These are phyloP conservation scores for Niveomyces coronatus DNA, from an alignment of 2,329 filamentous ascomycete species.

Conservation along the genomic window DNA sequence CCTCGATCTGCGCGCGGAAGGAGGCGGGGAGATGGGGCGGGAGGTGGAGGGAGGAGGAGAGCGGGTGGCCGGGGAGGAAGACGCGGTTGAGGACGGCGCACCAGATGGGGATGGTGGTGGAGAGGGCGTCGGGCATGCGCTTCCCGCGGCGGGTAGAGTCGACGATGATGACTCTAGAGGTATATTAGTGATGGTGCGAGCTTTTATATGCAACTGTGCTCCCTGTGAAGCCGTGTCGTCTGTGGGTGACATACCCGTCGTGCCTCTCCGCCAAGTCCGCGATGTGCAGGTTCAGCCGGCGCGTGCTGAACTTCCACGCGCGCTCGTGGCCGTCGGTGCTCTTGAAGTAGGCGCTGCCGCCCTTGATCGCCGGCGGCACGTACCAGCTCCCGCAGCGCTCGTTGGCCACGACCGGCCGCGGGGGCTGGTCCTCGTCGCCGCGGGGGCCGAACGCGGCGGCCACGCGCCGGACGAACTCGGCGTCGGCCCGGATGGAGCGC, in stretches of 20 bases:
- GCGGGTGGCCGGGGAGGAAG: slow-evolving; percentile 53
- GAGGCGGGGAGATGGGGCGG: slow-evolving; percentile 61
- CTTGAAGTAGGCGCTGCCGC: slow-evolving; percentile 85
- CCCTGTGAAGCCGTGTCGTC: too few species aligned
- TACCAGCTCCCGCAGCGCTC: slow-evolving; percentile 97
- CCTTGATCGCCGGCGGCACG: slow-evolving; percentile 54
- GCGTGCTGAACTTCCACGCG: slow-evolving; percentile 81
- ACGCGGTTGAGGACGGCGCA: slow-evolving; percentile 73
- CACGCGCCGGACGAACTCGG: slow-evolving; percentile 59
- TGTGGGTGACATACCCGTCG: slow-evolving; percentile 48
- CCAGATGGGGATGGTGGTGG: slow-evolving; percentile 92
- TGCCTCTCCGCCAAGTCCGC: slow-evolving; percentile 53
- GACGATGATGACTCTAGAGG: slow-evolving; percentile 74
- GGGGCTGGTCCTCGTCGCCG: background rate
- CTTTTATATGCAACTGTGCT: too few species aligned
- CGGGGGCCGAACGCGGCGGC: slow-evolving; percentile 32
- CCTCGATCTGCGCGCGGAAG: slow-evolving; percentile 68
- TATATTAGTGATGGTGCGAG: too few species aligned
- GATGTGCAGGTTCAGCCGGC: slow-evolving; percentile 77
- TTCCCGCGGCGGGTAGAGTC: slow-evolving; percentile 92
- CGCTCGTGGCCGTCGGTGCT: slow-evolving; percentile 90
- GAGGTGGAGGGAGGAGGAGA: slow-evolving; percentile 49
- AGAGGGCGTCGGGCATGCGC: slow-evolving; percentile 87
- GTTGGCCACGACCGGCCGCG: slow-evolving; percentile 73
- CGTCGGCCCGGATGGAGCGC: slow-evolving; percentile 65